Evolutionary conservation across 805 yeast genomes (phyloP), one percentile per base, ranked within the genome.

Genomic region (Candida ortonii): DNA sequence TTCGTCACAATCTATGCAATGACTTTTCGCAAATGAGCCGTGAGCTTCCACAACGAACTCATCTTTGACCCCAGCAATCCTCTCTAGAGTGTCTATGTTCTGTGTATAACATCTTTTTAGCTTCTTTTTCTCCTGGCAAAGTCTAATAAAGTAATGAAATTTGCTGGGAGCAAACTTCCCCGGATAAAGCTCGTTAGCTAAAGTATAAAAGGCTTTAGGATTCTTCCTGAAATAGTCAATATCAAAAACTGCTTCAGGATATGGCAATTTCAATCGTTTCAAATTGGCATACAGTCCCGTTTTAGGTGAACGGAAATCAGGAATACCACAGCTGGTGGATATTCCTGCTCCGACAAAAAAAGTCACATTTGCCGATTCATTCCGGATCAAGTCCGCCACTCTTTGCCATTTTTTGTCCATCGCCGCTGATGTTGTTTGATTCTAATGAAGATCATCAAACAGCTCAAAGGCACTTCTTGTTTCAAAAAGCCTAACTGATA

Each of bases 201-300:
- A 65, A 0, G 84, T 76, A 52, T 84, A 88, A 53, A 90, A 90
- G 0, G 97, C 93, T 40, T 75, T 69, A 0, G 97, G 97, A 33
- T 74, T 72, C 36, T 82, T 67, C 28, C 70, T 63, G 59, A 87
- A 86, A 55, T 75, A 90, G 13, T 80, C 89, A 25, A 90, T 80
- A 53, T 89, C 97, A 56, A 90, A 90, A 1, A 90, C 96, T 0
- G 97, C 97, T 55, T 90, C 98, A 1, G 97, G 93, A 55, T 76
- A 88, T 5, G 97, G 97, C 30, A 90, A 64, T 22, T 84, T 70
- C 23, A 89, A 67, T 44, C 76, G 70, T 14, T 81, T 69, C 33
- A 90, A 65, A 55, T 90, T 90, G 44, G 88, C 76, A 52, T 90
- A 90, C 6, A 90, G 70, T 0, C 95, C 95, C 1, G 97, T 90